A percentile compares a stretch with the other conserved stretches of the same genome.
Evolutionary conservation across 1,139 yeast genomes (phyloP).

Genomic region (Saccharomyces hybrid): DNA sequence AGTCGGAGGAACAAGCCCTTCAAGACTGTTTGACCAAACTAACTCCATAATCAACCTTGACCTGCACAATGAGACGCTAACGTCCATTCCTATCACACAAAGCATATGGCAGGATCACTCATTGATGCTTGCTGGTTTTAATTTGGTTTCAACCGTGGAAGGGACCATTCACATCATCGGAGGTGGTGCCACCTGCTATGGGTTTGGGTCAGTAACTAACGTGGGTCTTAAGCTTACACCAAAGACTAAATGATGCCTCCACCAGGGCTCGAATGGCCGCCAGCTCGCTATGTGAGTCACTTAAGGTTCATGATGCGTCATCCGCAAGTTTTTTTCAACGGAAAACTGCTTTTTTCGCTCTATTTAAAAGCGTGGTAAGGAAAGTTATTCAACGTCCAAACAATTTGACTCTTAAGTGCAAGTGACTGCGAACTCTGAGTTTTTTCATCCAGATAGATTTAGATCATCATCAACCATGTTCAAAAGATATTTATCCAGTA

Average conservation of each 20-base stretch:
- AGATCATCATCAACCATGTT: slow-evolving; percentile 8
- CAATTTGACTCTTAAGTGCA: slow-evolving; percentile 15
- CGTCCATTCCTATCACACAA: slow-evolving; percentile 32
- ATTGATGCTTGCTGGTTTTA: slow-evolving; percentile 52
- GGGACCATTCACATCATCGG: slow-evolving; percentile 39
- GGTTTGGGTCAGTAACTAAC: slow-evolving; percentile 71
- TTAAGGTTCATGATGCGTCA: slow-evolving; percentile 10
- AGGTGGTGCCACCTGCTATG: slow-evolving; percentile 82
- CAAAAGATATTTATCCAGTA: slow-evolving; percentile 15
- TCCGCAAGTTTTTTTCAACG: neutral
- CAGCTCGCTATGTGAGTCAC: slow-evolving; percentile 16
- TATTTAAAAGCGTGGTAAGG: slow-evolving; percentile 1
- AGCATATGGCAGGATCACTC: slow-evolving; percentile 35
- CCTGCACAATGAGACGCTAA: slow-evolving; percentile 19
- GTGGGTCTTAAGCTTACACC: slow-evolving; percentile 14
- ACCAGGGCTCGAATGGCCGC: neutral
- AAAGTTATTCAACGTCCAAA: neutral
- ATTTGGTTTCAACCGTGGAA: slow-evolving; percentile 29
- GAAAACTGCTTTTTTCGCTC: neutral
- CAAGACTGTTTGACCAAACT: slow-evolving; percentile 34
- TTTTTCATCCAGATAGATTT: neutral
- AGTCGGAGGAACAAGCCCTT: slow-evolving; percentile 55
- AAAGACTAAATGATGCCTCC: neutral
- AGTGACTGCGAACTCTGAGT: slow-evolving; percentile 11
- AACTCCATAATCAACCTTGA: slow-evolving; percentile 38